Evolutionary conservation across 148 eudicot genomes (phyloP).

Genomic region (Polygonum aviculare): DNA sequence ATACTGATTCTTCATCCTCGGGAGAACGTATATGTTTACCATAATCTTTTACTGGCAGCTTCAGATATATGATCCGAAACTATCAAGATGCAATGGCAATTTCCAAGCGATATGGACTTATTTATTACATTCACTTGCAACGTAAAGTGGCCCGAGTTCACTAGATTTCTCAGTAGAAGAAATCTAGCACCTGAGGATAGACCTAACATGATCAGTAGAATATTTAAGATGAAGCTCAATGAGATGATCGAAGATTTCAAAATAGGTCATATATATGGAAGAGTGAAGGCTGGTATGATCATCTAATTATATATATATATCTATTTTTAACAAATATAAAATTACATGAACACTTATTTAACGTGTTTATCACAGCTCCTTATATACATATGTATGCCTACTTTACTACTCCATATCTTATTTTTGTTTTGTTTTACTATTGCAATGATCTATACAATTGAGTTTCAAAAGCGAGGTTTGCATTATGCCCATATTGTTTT

Average conservation of each 20-base stretch:
- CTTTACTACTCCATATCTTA: neutral
- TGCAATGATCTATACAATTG: neutral
- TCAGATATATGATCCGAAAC: constrained; percentile 19
- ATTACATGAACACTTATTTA: no score
- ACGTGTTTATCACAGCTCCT: no score
- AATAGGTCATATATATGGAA: neutral
- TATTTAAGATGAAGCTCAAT: constrained; percentile 20
- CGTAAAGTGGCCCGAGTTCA: constrained; percentile 18
- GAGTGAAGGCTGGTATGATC: neutral
- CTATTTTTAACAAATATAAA: no score
- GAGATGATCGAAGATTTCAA: constrained; percentile 1
- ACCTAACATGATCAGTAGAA: constrained; percentile 13
- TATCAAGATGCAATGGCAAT: constrained; percentile 25
- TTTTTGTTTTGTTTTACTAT: neutral
- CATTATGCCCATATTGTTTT: neutral
- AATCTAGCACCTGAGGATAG: neutral
- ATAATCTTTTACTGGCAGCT: constrained; percentile 10
- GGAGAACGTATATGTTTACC: constrained; percentile 17
- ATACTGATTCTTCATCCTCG: neutral
- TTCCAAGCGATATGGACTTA: constrained; percentile 1
- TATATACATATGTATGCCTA: no score
- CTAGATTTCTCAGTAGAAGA: neutral
- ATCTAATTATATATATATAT: no score
- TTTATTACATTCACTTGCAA: constrained; percentile 19
- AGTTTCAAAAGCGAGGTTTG: constrained; percentile 8